Base-by-base conservation (phyloP, 192 early-diverging fungal genomes). In the Dimargaris verticillata region DNA sequence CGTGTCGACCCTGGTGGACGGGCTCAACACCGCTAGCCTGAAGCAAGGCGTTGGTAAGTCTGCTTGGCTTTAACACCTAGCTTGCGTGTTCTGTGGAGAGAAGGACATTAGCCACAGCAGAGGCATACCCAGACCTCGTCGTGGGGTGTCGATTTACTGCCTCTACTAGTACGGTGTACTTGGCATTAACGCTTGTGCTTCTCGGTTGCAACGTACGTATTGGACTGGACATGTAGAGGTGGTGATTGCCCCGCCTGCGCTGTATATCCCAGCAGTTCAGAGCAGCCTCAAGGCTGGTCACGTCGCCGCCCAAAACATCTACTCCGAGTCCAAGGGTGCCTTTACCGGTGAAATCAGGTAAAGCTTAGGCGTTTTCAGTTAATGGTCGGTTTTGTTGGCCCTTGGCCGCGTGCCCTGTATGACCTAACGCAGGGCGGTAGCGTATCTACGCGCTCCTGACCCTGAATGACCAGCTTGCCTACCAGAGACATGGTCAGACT, bases 271-370 rank as follows among this genome's bases (percentile, higher is more conserved):
- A 70, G 75, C 83, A 62, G 87, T 89, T 61, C 83, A 87, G 62
- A 68, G 80, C 67, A 68, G 74, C 55, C 73, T 93, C 70, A 81
- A 85, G 65, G 85, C 88, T 52, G 83, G 96, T 67, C 85, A 80
- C 57, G 92, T 97, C 54, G 86, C 94, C 59, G 95, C 92, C 62
- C 93, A 99, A 76, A 99, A 99, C 87, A 78, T 84, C 72, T 95
- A 86, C 78, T 65, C 72, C 64, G 83, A 89, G 70, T 49, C 79
- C 55, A 86, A 80, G 68, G 96, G 96, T 61, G 96, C 96, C 52
- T 99, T 74, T 82, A 99, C 96, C 53, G 96, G 96, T 59, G 96
- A 99, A 74, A 86, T 92, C 78, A 85, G 79, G 82, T 81, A 71
- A 38, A 5, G 33, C 7, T 38, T 38, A 7, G 33, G 33, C 33